Percentiles rank a stretch among this genome's conserved stretches.
Conservation (phyloP, 257 asterid genomes). For the Solanum microdontum region DNA sequence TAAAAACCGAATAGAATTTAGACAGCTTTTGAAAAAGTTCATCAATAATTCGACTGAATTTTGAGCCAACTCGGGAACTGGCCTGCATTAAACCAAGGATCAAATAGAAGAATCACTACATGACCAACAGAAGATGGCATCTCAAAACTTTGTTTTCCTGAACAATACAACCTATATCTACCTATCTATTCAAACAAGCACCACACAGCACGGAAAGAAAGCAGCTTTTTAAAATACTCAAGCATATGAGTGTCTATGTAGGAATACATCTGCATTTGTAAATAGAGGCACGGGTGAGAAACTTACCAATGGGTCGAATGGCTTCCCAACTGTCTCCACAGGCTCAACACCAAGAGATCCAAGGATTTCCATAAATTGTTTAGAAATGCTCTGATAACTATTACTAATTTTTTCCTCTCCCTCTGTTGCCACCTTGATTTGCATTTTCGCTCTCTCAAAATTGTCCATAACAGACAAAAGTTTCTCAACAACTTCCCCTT, state of each 20-base stretch:
- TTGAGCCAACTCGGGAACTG: conserved; percentile 65
- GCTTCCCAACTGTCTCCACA: conserved; percentile 56
- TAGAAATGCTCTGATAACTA: conserved; percentile 69
- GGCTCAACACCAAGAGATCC: conserved; percentile 60
- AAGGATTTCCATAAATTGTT: conserved; percentile 69
- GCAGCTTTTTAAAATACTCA: not conserved
- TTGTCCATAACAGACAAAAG: conserved; percentile 73
- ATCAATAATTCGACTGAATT: conserved; percentile 48
- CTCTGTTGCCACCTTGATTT: conserved; percentile 64
- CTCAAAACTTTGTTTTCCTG: not conserved
- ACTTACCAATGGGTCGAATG: conserved; percentile 74
- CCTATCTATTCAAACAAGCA: not conserved
- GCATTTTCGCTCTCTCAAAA: conserved; percentile 73
- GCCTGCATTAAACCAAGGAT: conserved; percentile 53
- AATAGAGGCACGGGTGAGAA: not conserved
- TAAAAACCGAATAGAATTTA: conserved; percentile 42
- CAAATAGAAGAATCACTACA: conserved; percentile 21
- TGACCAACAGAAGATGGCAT: not conserved
- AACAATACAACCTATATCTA: not conserved
- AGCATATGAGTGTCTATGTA: not conserved
- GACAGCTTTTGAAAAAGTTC: conserved; percentile 45
- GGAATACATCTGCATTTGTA: not conserved
- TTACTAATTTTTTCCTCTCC: conserved; percentile 63
- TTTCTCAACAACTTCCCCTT: conserved; percentile 68
- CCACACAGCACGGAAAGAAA: not conserved